Conservation (phyloP, 805 yeast genomes). For the Monosporozyma solicola region DNA sequence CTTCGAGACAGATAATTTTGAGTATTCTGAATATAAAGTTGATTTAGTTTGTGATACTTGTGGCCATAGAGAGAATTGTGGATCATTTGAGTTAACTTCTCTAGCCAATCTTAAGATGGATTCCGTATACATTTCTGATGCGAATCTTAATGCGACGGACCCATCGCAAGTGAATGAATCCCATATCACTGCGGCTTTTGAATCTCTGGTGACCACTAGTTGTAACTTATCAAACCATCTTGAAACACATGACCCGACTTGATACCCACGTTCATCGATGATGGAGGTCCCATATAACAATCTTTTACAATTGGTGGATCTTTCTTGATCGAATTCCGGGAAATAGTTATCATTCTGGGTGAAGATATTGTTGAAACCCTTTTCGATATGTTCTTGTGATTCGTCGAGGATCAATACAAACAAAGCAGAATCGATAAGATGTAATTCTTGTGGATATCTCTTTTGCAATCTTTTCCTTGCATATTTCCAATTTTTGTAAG, state of each 20-base stretch:
- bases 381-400: conserved; percentile 30
- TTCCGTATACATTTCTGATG: conserved; percentile 84
- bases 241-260: conserved; percentile 86
- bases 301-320: conserved; percentile 37
- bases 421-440: conserved; percentile 62
- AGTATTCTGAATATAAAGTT: conserved; percentile 6
- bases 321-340: conserved; percentile 6
- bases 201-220: conserved; percentile 71
- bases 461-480: conserved; percentile 45
- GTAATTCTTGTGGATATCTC: conserved; percentile 31
- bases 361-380: not conserved
- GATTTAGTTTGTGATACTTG: conserved; percentile 12
- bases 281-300: conserved; percentile 75
- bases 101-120: conserved; percentile 77
- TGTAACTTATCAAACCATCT: conserved; percentile 92
- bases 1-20: conserved; percentile 5
- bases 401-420: conserved; percentile 78
- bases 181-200: conserved; percentile 85
- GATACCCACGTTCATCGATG: conserved; percentile 66
- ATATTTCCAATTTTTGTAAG: conserved; percentile 73
- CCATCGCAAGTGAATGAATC: conserved; percentile 92
- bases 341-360: conserved; percentile 3
- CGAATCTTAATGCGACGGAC: conserved; percentile 79
- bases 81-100: conserved; percentile 54
- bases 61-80: conserved; percentile 33